Evolutionary conservation across 371 early-diverging fungal species (phyloP).

Genomic region (Mucor plumbeus): DNA sequence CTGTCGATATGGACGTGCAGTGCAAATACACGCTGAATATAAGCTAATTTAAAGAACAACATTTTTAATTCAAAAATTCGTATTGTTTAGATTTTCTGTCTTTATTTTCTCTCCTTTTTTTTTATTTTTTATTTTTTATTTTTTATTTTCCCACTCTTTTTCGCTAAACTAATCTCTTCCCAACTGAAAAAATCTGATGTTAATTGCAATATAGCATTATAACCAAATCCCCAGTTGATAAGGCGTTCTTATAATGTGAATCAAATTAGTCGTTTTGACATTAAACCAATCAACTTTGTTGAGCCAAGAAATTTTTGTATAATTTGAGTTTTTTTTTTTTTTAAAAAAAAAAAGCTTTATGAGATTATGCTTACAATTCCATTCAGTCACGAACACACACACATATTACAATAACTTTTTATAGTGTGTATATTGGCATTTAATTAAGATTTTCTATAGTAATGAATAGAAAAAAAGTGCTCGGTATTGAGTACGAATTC

Average conservation of each 20-base stretch:
- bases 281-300: not conserved
- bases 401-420: not conserved
- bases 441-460: not conserved
- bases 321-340: not conserved
- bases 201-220: not conserved
- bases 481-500: not conserved
- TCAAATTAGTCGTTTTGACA: not conserved
- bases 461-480: not conserved
- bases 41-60: not conserved
- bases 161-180: not conserved
- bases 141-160: not conserved
- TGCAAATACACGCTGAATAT: not conserved
- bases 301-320: not conserved
- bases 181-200: not conserved
- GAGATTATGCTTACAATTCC: not conserved
- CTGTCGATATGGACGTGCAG: constrained; percentile 4
- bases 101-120: not conserved
- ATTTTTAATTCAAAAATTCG: not conserved
- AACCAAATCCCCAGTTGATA: not conserved
- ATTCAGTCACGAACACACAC: not conserved
- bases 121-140: not conserved
- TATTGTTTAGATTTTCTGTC: no score
- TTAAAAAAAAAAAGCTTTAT: no score
- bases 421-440: not conserved
- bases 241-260: not conserved